Evolutionary conservation across 225 moss, liverwort and hornwort genomes (phyloP).

Genomic region (Climacium dendroides): DNA sequence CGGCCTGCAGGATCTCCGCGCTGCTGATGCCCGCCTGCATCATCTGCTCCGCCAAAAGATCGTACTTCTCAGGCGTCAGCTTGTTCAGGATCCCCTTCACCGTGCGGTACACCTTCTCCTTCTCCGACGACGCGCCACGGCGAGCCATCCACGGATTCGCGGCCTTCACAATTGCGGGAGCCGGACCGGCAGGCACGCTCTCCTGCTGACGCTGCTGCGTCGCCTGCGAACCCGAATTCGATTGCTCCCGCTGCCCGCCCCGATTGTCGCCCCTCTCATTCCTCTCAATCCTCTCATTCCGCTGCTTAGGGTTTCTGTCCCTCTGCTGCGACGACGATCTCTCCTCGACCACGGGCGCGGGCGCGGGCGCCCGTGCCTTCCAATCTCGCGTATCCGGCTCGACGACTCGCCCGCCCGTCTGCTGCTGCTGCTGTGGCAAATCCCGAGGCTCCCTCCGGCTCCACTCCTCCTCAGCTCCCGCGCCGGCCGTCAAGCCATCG

Average conservation of each 20-base stretch:
- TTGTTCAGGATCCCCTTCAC: constrained; percentile 89
- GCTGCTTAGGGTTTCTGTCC: constrained; percentile 43
- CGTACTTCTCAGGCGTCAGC: constrained; percentile 78
- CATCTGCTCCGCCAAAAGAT: constrained; percentile 60
- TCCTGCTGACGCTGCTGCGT: constrained; percentile 11
- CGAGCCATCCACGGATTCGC: constrained; percentile 61
- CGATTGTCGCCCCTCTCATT: constrained; percentile 29
- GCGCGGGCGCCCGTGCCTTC: constrained; percentile 9
- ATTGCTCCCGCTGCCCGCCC: constrained; percentile 37
- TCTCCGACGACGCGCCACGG: constrained; percentile 51
- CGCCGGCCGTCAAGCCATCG: neutral
- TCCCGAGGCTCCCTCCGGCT: constrained; percentile 16
- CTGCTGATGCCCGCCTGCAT: constrained; percentile 61
- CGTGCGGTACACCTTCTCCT: constrained; percentile 66
- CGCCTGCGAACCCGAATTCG: constrained; percentile 12
- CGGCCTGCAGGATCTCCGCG: constrained; percentile 66
- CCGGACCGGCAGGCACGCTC: constrained; percentile 10
- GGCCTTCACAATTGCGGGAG: constrained; percentile 58
- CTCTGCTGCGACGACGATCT: constrained; percentile 35
- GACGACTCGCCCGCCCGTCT: neutral
- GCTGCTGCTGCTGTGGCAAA: neutral
- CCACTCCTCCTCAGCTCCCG: neutral
- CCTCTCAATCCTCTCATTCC: constrained; percentile 11
- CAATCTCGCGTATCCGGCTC: constrained; percentile 26
- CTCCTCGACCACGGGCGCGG: constrained; percentile 11